Evolutionary conservation across 2,329 filamentous ascomycete genomes (phyloP), one percentile per base, ranked within the genome.

Genomic region (Colletotrichum echinochloae): DNA sequence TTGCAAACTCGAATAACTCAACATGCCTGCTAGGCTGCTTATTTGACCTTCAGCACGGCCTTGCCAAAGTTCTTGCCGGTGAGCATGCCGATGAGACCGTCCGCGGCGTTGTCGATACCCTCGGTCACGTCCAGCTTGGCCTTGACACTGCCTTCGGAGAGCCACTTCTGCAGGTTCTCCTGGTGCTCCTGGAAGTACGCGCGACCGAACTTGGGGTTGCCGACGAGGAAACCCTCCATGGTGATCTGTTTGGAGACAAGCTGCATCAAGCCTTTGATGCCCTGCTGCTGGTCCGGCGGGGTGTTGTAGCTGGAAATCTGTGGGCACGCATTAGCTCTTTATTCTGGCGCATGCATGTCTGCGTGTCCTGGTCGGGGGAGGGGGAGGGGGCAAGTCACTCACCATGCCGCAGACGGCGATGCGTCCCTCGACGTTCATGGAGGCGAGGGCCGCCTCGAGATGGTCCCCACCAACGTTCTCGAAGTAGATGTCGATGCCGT

Each of bases 41-140:
- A 74, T 66, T 66, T 62, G 28, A 87, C 79, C 84, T 93, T 92
- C 75, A 96, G 77, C n/a, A 96, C 88, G 20, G 93, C 92, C 87
- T 97, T 97, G 74, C 94, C 94, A 81, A 94, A 93, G 84, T 97
- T 97, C 81, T 92, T 87, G 56, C 94, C 94, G 75, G 88, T 79
- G 63, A 96, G 85, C 84, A 97, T 90, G 20, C 90, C 92, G 14
- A 95, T 81, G 68, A 97, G 84, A 0, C 91, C 94, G 64, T 94
- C 88, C 5, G 89, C 83, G 0, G 91, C 91, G 18, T 93, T 90
- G 70, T 97, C 94, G 69, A 97, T 94, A 18, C 94, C 93, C 65
- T 91, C 85, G 0, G 91, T 94, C 67, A 93, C 83, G 74, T 87
- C 83, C 69, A 91, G 84, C 81, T 91, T 90, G 54, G 89, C 87